Base-by-base conservation (phyloP, 2,329 filamentous ascomycete genomes). In the Xylaria sp. region DNA sequence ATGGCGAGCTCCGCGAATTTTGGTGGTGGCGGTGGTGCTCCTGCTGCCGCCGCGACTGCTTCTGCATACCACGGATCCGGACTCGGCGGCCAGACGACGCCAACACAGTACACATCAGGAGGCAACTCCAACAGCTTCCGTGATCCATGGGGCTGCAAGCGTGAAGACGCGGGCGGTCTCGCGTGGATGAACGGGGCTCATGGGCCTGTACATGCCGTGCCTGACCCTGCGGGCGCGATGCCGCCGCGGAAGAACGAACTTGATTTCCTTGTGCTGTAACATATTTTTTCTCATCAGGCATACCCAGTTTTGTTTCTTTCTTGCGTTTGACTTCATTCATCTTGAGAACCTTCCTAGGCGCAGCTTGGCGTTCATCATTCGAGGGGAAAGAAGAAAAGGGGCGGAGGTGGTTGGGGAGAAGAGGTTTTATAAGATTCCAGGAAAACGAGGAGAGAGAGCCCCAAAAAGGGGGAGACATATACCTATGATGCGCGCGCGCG, bases 251-350 rank as follows among this genome's bases (percentile, higher is more conserved):
- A 63, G n/a, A 58, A 65, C 10, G 59, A 65, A 46, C 18, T 65
- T 10, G 63, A 65, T 23, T 65, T 57, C 58, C 51, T 65, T 13
- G 58, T 54, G 42, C 55, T 65, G n/a, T 65, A 51, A 64, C 35
- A 48, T 50, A 9, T 30, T 30, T 9, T 9, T 48, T 9, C n/a
- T 16, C n/a, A 10, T 48, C 23, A 16, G 16, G 16, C 23, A 30
- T 30, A 30, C 23, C 23, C n/a, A 19, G 3, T 48, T 48, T 18
- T 9, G 9, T 47, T 4, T 37, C 0, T 16, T 39, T 52, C 46
- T 35, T 5, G 10, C 37, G 11, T 46, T 50, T 19, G 7, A 9
- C 2, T 42, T 13, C 11, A 9, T 42, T 42, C 13, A 46, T 13
- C 13, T 6, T 46, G 37, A 10, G 37, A 13, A 13, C 11, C 11